Percentiles rank a stretch among this genome's conserved stretches.
Conservation (phyloP, 2,329 filamentous ascomycete genomes). For the Xylariaceae sp. region DNA sequence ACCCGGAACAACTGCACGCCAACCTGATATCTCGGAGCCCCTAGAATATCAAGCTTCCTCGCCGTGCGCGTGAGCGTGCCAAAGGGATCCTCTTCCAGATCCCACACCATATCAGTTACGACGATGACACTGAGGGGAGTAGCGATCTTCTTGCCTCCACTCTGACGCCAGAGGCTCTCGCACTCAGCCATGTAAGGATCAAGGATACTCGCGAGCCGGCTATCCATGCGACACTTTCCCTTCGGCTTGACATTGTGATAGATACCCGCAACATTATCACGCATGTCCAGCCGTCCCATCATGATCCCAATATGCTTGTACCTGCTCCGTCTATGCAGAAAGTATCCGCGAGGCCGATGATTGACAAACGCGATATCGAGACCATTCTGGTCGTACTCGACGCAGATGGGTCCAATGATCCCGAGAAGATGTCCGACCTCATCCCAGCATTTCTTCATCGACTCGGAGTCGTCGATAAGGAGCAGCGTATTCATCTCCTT, state of each 20-base stretch:
- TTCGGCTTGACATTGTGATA: constrained; percentile 23
- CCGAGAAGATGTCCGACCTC: constrained; percentile 58
- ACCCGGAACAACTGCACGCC: constrained; percentile 75
- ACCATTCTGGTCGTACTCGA: constrained; percentile 59
- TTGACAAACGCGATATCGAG: constrained; percentile 72
- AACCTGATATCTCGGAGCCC: constrained; percentile 61
- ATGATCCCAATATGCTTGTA: constrained; percentile 26
- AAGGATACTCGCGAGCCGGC: constrained; percentile 19
- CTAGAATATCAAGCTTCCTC: constrained; percentile 53
- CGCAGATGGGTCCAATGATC: constrained; percentile 64
- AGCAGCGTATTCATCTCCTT: constrained; percentile 65
- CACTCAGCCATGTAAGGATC: constrained; percentile 20
- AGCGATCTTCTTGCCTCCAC: constrained; percentile 4
- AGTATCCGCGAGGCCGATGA: constrained; percentile 32
- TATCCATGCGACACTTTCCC: constrained; percentile 21
- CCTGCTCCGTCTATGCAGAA: constrained; percentile 14
- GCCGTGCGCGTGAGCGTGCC: constrained; percentile 44
- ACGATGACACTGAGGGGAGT: constrained; percentile 69
- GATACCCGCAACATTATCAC: constrained; percentile 29
- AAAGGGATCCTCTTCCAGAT: constrained; percentile 48
- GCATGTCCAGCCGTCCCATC: constrained; percentile 19
- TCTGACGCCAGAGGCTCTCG: background rate
- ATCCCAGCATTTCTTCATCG: constrained; percentile 60
- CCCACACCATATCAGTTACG: constrained; percentile 64
- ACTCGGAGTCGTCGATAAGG: constrained; percentile 67